Base-by-base conservation (phyloP, 192 early-diverging fungal genomes). In the Pilobolus umbonatus region DNA sequence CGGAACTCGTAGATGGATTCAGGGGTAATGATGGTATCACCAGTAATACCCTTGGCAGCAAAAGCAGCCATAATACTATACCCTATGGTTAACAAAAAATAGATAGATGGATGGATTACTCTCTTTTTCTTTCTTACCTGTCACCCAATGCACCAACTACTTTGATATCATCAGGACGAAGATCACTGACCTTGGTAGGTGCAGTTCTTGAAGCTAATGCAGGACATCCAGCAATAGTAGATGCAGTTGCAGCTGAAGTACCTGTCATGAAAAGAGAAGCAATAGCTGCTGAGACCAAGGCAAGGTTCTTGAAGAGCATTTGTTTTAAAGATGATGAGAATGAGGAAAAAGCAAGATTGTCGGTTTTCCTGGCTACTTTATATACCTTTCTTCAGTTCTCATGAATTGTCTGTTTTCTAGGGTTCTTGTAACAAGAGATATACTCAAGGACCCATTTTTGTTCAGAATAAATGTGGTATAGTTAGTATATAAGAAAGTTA, bases 91-190 rank as follows among this genome's bases (percentile, higher is more conserved):
- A 24, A 30, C 19, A 25, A 2, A 19, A 7, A 28, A 4, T 26
- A 30, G n/a, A n/a, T n/a, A n/a, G n/a, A n/a, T n/a, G n/a, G n/a
- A 34, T 5, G 6, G 11, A 15, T 17, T 11, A 49, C 14, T 2
- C n/a, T 6, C n/a, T 7, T 40, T 7, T 40, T 7, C 11, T 50
- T 50, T 24, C 14, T 25, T 36, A 68, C 67, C 67, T 68, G 56
- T 85, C 82, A 42, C 82, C 82, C 7, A 85, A 50, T 9, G 77
- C 80, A 45, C 66, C 72, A 29, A 85, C 59, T 7, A 79, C 63
- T 29, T 59, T 68, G 40, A 85, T 75, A 60, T 85, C 80, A 48
- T 85, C 82, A 25, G 74, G 48, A 29, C 82, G 63, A 14, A 80
- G 66, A 64, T 84, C 82, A 48, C 65, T 56, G 5, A 82, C 69